Evolutionary conservation across 768 basidiomycete genomes (phyloP).

Genomic region (Mycena capillaripes): DNA sequence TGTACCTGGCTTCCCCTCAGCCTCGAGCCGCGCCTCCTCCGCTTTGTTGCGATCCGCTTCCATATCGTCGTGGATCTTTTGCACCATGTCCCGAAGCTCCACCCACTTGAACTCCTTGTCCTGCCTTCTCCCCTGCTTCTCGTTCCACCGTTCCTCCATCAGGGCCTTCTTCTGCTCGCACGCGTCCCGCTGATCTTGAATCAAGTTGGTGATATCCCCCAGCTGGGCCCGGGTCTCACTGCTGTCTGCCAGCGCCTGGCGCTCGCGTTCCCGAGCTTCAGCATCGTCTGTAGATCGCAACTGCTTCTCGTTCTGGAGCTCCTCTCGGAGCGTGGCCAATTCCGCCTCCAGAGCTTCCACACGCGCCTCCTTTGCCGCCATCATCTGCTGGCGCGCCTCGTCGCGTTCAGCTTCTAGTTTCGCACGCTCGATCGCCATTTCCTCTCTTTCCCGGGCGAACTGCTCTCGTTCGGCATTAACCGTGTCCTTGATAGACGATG

Average conservation of each 20-base stretch:
- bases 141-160: conserved; percentile 73
- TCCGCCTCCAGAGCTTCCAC: conserved; percentile 76
- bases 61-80: conserved; percentile 69
- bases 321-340: conserved; percentile 65
- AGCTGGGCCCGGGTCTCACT: conserved; percentile 76
- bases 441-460: conserved; percentile 66
- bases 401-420: conserved; percentile 62
- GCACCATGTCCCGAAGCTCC: conserved; percentile 73
- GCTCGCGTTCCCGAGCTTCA: conserved; percentile 73
- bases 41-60: conserved; percentile 63
- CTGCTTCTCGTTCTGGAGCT: conserved; percentile 75
- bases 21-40: conserved; percentile 67
- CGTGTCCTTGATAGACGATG: conserved; percentile 70
- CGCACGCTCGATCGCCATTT: conserved; percentile 67
- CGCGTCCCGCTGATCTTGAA: conserved; percentile 76
- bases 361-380: conserved; percentile 67
- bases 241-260: conserved; percentile 68
- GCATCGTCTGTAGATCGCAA: conserved; percentile 70
- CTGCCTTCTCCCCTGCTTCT: conserved; percentile 70
- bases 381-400: conserved; percentile 60
- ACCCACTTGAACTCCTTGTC: conserved; percentile 71
- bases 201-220: conserved; percentile 77
- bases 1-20: conserved; percentile 66
- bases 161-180: conserved; percentile 71
- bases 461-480: conserved; percentile 74